Percentiles rank a stretch among this genome's conserved stretches.
phyloP scores from a whole-genome alignment of 2,329 filamentous ascomycete genomes.

The Colletotrichum cordylinicola region DNA sequence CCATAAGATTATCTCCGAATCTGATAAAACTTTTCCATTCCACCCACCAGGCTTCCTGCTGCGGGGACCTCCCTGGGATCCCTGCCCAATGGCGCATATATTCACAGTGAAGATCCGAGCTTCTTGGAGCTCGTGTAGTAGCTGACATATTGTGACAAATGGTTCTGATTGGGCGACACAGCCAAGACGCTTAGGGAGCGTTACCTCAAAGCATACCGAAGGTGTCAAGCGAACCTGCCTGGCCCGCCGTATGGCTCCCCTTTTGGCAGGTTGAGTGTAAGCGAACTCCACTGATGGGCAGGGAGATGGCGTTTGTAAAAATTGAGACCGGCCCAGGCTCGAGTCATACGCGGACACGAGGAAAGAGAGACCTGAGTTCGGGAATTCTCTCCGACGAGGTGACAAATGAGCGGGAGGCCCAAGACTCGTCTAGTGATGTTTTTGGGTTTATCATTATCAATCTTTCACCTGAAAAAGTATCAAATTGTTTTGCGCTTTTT shows the following conservation, averaged over 20 bases:
- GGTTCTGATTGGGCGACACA: not conserved
- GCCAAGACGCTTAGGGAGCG: not conserved
- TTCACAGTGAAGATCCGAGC: not conserved
- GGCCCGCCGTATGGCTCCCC: not conserved
- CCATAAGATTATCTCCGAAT: conserved; percentile 3
- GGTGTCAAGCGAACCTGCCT: not conserved
- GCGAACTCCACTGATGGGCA: not conserved
- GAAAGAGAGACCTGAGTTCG: not conserved
- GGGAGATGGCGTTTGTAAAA: not conserved
- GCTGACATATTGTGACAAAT: not conserved
- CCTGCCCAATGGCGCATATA: not conserved
- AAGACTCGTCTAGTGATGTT: not conserved
- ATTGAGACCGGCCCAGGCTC: not conserved
- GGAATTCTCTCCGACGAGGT: not conserved
- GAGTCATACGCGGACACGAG: not conserved
- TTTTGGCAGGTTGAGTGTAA: not conserved
- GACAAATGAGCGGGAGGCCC: not conserved
- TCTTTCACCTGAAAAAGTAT: not conserved
- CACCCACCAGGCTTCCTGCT: not conserved
- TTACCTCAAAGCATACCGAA: not conserved
- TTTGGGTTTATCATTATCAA: not conserved
- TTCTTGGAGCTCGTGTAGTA: not conserved
- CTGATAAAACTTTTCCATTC: not conserved
- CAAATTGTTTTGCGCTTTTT: not conserved
- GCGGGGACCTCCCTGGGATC: not conserved